phyloP scores from a whole-genome alignment of 768 basidiomycete species.

The Grammothele lineata region DNA sequence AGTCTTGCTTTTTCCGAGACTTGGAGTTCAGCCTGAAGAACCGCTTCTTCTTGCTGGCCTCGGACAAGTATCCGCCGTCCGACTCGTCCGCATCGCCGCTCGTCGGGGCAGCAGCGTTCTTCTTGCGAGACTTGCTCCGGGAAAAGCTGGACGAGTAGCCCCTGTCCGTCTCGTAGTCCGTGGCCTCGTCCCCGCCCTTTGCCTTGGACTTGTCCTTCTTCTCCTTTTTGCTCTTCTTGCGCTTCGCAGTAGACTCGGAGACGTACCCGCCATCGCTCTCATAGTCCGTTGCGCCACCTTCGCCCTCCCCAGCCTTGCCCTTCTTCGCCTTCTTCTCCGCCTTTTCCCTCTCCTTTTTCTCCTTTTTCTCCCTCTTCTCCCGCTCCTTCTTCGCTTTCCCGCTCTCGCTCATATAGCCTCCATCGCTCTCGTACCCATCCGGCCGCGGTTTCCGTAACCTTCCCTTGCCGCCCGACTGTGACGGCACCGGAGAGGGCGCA shows the following conservation, averaged over 20 bases:
- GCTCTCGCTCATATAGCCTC: slow-evolving; percentile 46
- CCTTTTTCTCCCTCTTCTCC: slow-evolving; percentile 20
- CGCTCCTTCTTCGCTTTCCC: slow-evolving; percentile 27
- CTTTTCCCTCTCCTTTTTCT: slow-evolving; percentile 18
- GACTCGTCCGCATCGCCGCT: slow-evolving; percentile 23
- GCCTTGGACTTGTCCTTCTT: slow-evolving; percentile 22
- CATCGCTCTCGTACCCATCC: slow-evolving; percentile 53
- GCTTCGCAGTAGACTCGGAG: slow-evolving; percentile 23
- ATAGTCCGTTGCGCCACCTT: slow-evolving; percentile 25
- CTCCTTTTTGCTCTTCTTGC: slow-evolving; percentile 25
- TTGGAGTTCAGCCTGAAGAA: slow-evolving; percentile 23
- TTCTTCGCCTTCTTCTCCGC: slow-evolving; percentile 17
- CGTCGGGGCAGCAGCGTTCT: slow-evolving; percentile 8
- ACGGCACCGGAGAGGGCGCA: slow-evolving; percentile 1
- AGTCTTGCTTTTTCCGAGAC: slow-evolving; percentile 18
- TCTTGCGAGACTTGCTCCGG: slow-evolving; percentile 14
- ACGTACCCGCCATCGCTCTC: slow-evolving; percentile 31
- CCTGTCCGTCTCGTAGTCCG: slow-evolving; percentile 31
- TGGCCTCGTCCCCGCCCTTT: slow-evolving; percentile 17
- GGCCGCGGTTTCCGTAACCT: slow-evolving; percentile 33
- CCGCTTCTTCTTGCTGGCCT: slow-evolving; percentile 26
- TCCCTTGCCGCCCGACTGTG: slow-evolving; percentile 22
- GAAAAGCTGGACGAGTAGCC: slow-evolving; percentile 22
- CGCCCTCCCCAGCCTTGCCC: slow-evolving; percentile 18
- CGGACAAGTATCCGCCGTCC: slow-evolving; percentile 29